Conservation (phyloP, 176 grass and related monocot genomes). For the Eremochloa ophiuroides region DNA sequence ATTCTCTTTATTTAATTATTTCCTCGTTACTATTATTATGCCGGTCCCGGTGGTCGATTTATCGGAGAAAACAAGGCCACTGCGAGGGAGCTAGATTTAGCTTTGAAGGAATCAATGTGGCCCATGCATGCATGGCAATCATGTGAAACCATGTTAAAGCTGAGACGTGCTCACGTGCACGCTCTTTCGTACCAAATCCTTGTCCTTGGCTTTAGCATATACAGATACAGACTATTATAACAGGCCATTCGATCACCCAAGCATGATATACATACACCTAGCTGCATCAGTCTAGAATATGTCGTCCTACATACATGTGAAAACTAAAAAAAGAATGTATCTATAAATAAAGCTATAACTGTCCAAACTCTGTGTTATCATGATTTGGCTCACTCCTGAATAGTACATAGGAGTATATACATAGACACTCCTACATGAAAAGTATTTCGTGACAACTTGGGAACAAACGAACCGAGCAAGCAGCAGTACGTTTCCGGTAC, state of each 20-base stretch:
- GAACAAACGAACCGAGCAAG: not conserved
- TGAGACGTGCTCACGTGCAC: constrained; percentile 17
- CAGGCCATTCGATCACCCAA: not conserved
- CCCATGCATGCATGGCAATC: constrained; percentile 29
- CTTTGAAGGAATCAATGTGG: constrained; percentile 18
- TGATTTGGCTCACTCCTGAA: not conserved
- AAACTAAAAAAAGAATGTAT: not conserved
- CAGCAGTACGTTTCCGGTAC: not conserved
- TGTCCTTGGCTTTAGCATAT: constrained; percentile 8
- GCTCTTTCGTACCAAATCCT: constrained; percentile 15
- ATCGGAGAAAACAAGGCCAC: not conserved
- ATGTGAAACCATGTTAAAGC: constrained; percentile 31
- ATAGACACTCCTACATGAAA: not conserved
- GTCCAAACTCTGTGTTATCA: not conserved
- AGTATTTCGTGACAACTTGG: not conserved
- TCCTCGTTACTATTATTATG: not conserved
- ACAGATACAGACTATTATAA: not conserved
- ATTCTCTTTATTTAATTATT: not conserved
- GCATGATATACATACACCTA: not conserved
- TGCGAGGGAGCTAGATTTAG: constrained; percentile 8
- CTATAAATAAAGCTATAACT: not conserved
- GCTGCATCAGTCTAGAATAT: not conserved
- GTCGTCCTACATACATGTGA: not conserved
- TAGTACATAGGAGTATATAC: not conserved
- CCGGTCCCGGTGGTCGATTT: not conserved